phyloP scores from a whole-genome alignment of 345 rosid species.

The Trapa incisa region DNA sequence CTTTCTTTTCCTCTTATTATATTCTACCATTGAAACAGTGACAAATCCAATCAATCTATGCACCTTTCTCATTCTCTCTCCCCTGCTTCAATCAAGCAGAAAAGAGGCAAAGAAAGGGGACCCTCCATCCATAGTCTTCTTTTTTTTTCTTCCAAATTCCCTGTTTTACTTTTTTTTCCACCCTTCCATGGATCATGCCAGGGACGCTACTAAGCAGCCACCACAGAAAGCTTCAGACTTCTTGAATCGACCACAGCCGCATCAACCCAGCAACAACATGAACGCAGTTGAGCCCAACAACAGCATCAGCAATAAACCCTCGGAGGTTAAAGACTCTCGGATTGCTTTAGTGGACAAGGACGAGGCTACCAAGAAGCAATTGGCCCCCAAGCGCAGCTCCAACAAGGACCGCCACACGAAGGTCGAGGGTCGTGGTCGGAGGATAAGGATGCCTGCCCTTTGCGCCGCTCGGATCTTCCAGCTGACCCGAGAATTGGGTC shows the following conservation, averaged over 20 bases:
- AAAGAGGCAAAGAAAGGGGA: conserved; percentile 1
- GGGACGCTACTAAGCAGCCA: neutral
- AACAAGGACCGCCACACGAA: conserved; percentile 43
- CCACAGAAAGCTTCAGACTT: neutral
- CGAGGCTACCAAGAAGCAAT: conserved; percentile 11
- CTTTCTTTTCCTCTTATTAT: neutral
- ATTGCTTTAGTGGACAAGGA: conserved; percentile 23
- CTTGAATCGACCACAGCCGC: neutral
- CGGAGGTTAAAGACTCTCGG: conserved; percentile 22
- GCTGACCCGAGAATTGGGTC: conserved; percentile 36
- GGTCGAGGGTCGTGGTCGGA: conserved; percentile 33
- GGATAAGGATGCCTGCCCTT: conserved; percentile 40
- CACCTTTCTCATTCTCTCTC: neutral
- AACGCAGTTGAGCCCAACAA: neutral
- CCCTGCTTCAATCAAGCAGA: neutral
- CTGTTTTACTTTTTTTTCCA: neutral
- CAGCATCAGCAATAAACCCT: conserved; percentile 14
- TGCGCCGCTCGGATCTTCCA: conserved; percentile 38
- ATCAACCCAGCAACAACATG: conserved; percentile 1
- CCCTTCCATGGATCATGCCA: conserved; percentile 2
- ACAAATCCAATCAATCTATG: neutral
- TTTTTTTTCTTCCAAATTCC: neutral
- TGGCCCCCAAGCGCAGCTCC: conserved; percentile 17
- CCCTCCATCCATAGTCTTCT: conserved; percentile 4
- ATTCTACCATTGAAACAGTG: neutral